phyloP scores from a whole-genome alignment of 768 basidiomycete species.

The Sutorius australiensis region DNA sequence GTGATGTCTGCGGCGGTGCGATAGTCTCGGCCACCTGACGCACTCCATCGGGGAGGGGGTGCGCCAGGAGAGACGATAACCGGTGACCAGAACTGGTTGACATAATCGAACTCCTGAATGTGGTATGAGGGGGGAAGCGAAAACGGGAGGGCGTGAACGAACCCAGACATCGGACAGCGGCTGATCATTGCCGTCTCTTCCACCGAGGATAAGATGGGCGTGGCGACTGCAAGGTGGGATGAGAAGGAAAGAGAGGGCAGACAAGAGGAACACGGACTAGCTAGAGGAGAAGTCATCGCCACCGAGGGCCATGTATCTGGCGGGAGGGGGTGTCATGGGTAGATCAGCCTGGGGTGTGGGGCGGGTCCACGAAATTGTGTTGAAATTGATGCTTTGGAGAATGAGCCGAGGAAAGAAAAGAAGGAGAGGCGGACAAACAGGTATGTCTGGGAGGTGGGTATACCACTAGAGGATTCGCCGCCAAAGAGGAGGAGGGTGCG shows the following conservation, averaged over 20 bases:
- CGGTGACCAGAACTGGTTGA: conserved; percentile 70
- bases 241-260: conserved; percentile 13
- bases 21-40: conserved; percentile 70
- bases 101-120: conserved; percentile 72
- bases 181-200: conserved; percentile 50
- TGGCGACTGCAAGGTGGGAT: conserved; percentile 50
- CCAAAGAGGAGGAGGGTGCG: conserved; percentile 70
- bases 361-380: conserved; percentile 55
- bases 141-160: conserved; percentile 19
- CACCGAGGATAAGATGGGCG: conserved; percentile 72
- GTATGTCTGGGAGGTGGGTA: conserved; percentile 61
- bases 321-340: conserved; percentile 45
- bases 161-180: conserved; percentile 76
- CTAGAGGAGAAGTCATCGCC: conserved; percentile 76
- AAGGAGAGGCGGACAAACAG: conserved; percentile 43
- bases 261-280: conserved; percentile 52
- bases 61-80: conserved; percentile 48
- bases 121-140: conserved; percentile 5
- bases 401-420: conserved; percentile 1
- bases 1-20: conserved; percentile 32
- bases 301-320: conserved; percentile 59
- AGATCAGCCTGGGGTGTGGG: conserved; percentile 53
- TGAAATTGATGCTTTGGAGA: conserved; percentile 53
- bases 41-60: conserved; percentile 66
- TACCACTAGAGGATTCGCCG: conserved; percentile 64